Evolutionary conservation across 345 rosid genomes (phyloP), one percentile per base, ranked within the genome.

Genomic region (Nephelium lappaceum): DNA sequence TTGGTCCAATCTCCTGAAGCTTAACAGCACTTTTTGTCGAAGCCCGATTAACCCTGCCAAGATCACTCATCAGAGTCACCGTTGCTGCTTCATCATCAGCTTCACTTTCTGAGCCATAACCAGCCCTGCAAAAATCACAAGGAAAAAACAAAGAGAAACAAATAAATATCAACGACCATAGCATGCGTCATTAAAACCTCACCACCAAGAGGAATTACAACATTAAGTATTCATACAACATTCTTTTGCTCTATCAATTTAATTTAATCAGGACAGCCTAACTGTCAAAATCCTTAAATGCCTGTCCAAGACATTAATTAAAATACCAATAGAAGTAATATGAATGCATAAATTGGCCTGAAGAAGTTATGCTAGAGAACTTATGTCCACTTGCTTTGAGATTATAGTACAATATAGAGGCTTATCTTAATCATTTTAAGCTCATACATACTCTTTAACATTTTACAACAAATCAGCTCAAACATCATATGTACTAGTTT

Each of bases 31-130:
- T 90, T 84, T 93, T 93, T 14, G 92, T 83, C 9, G 95, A 83
- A 36, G 94, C 91, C 53, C 78, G 85, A 68, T 91, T 94, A 55
- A 87, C 93, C 81, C 98, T 82, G 72, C 96, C 92, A 66, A 93
- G 85, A 85, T 94, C 93, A 81, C 90, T 87, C 16, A 86, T 77
- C 84, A 94, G 76, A 69, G 95, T 92, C 84, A 97, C 98, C 3
- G 88, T 91, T 9, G 99, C 98, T 7, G 97, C 97, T 83, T 97
- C 99, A 72, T 92, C 98, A 74, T 94, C 98, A 61, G 86, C 93
- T 88, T 97, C 98, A 75, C 98, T 97, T 87, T 94, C 99, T 81
- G 98, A 93, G 78, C 95, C 99, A 42, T 93, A 93, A 75, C 98
- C 98, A 81, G 89, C 93, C 86, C 98, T 94, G 85, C 25, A 71